These are phyloP conservation scores for Plasmopara muralis DNA, from an alignment of 352 stramenopile genomes.

Conservation along the genomic window DNA sequence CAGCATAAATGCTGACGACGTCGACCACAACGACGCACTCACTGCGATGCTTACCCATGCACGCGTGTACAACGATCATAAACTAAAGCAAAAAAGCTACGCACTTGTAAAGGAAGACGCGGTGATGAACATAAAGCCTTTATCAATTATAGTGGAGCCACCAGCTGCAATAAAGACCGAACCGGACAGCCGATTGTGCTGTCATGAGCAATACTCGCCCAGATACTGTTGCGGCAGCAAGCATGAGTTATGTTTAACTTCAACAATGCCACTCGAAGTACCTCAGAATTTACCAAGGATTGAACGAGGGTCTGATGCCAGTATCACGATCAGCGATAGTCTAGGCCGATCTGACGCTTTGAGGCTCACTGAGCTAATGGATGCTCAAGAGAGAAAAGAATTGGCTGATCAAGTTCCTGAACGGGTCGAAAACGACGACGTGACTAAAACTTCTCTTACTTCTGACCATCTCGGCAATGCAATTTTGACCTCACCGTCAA, in stretches of 20 bases:
- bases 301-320: conserved; percentile 3
- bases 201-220: neutral
- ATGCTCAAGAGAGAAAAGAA: neutral
- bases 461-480: conserved; percentile 1
- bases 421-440: conserved; percentile 1
- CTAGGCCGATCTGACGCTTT: neutral
- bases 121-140: conserved; percentile 2
- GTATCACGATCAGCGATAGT: neutral
- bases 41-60: conserved; percentile 39
- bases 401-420: neutral
- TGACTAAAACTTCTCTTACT: neutral
- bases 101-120: neutral
- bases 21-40: conserved; percentile 23
- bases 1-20: conserved; percentile 5
- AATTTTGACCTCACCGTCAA: conserved; percentile 14
- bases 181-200: neutral
- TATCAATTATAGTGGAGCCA: conserved; percentile 15
- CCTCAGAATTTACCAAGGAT: neutral
- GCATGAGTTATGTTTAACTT: conserved; percentile 3
- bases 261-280: neutral
- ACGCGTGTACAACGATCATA: conserved; percentile 19
- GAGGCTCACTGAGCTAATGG: neutral
- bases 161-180: conserved; percentile 1
- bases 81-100: conserved; percentile 10
- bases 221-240: conserved; percentile 6